A percentile compares a stretch with the other conserved stretches of the same genome.
phyloP scores from a whole-genome alignment of 208 protist species.

The Balamuthia mandrillaris region DNA sequence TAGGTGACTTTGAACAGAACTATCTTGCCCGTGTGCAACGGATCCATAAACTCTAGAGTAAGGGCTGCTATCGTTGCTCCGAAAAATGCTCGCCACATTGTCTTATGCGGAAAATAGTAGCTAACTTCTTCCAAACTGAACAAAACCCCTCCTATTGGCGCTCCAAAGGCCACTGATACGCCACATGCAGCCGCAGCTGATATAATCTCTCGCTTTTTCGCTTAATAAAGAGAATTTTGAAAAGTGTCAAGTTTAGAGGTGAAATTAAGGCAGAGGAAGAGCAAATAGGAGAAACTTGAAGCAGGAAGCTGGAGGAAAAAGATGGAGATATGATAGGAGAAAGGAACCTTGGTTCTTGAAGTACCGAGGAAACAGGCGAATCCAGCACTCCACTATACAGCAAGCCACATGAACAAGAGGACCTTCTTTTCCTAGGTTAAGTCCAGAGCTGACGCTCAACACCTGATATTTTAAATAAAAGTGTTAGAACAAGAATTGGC shows the following conservation, averaged over 20 bases:
- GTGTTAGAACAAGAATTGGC: neutral
- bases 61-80: neutral
- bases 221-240: neutral
- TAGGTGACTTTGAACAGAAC: conserved; percentile 2
- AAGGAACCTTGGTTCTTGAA: conserved; percentile 47
- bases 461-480: neutral
- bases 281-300: neutral
- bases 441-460: conserved; percentile 38
- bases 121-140: conserved; percentile 56
- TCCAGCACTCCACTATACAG: conserved; percentile 34
- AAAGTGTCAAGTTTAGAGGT: neutral
- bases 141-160: conserved; percentile 59
- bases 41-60: neutral
- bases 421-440: conserved; percentile 60
- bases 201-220: conserved; percentile 58
- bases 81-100: conserved; percentile 28
- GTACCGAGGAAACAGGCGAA: conserved; percentile 49
- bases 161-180: conserved; percentile 60
- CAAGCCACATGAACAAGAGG: conserved; percentile 52
- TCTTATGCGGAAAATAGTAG: conserved; percentile 59
- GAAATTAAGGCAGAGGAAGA: neutral
- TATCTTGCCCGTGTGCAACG: neutral
- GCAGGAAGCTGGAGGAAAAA: neutral
- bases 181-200: conserved; percentile 50
- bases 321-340: neutral